These are phyloP conservation scores for Gossypium australe DNA, from an alignment of 345 rosid species.

Conservation along the genomic window DNA sequence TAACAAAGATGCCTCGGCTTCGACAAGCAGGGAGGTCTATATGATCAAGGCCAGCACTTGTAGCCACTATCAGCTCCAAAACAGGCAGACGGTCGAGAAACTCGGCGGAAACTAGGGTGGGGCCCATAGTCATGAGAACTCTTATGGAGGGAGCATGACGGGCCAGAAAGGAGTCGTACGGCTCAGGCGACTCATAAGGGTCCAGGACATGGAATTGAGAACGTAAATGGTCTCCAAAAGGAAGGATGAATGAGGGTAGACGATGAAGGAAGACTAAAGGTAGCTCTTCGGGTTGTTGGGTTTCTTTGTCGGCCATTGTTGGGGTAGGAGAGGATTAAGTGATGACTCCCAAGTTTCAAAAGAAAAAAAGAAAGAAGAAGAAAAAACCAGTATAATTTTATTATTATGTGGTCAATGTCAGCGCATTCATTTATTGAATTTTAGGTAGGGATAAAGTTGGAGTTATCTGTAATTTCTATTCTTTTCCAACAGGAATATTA, in stretches of 20 bases:
- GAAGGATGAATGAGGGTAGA: background rate
- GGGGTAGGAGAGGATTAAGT: no score
- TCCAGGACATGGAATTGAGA: conserved; percentile 1
- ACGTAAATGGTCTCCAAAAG: background rate
- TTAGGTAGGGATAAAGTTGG: no score
- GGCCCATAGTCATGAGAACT: conserved; percentile 29
- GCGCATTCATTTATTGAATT: no score
- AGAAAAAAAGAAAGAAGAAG: no score
- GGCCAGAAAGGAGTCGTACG: background rate
- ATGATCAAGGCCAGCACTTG: conserved; percentile 34
- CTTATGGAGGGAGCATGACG: conserved; percentile 15
- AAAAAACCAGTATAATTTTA: no score
- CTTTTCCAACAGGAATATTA: no score
- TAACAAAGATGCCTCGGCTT: conserved; percentile 33
- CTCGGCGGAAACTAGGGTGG: conserved; percentile 21
- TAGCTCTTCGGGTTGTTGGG: background rate
- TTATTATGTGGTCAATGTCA: no score
- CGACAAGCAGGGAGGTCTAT: conserved; percentile 42
- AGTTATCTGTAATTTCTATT: no score
- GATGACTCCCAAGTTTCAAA: no score
- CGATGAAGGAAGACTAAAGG: conserved; percentile 33
- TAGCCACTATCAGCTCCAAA: conserved; percentile 25
- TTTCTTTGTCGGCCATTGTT: background rate
- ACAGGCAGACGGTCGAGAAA: conserved; percentile 25
- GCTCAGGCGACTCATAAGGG: conserved; percentile 8